phyloP scores from a whole-genome alignment of 2,329 filamentous ascomycete genomes.

The Chaetomiaceae sp. region DNA sequence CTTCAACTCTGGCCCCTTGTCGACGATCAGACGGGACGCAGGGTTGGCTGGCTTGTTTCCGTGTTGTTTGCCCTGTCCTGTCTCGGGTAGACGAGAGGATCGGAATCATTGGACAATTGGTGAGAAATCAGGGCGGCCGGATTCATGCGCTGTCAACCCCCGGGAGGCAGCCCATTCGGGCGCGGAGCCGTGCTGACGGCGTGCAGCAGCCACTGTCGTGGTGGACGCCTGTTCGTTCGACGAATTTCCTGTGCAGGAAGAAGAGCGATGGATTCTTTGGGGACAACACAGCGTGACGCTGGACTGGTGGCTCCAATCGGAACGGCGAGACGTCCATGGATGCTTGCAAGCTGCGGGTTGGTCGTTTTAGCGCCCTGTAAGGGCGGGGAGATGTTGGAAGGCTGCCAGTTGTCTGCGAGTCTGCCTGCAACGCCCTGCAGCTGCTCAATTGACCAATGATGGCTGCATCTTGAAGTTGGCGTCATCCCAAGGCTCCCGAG shows the following conservation, averaged over 20 bases:
- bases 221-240: slow-evolving; percentile 6
- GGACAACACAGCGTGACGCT: slow-evolving; percentile 11
- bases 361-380: slow-evolving; percentile 1
- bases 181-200: not conserved
- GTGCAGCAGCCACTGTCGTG: not conserved
- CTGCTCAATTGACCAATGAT: slow-evolving; percentile 9
- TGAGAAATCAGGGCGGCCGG: slow-evolving; percentile 9
- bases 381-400: not conserved
- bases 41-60: not conserved
- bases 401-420: not conserved
- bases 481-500: not conserved
- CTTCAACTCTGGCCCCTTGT: too few relatives aligned
- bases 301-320: slow-evolving; percentile 13
- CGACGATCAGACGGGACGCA: too few relatives aligned
- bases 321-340: not conserved
- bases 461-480: not conserved
- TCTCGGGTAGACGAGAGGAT: slow-evolving; percentile 1
- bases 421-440: not conserved
- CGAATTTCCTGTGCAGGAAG: not conserved
- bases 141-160: slow-evolving; percentile 11
- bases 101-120: slow-evolving; percentile 17
- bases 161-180: slow-evolving; percentile 19
- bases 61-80: not conserved
- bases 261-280: not conserved
- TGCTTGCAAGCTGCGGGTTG: not conserved